These are phyloP conservation scores for Mytilinidion resinicola DNA, from an alignment of 495 filamentous ascomycete species.

Conservation along the genomic window DNA sequence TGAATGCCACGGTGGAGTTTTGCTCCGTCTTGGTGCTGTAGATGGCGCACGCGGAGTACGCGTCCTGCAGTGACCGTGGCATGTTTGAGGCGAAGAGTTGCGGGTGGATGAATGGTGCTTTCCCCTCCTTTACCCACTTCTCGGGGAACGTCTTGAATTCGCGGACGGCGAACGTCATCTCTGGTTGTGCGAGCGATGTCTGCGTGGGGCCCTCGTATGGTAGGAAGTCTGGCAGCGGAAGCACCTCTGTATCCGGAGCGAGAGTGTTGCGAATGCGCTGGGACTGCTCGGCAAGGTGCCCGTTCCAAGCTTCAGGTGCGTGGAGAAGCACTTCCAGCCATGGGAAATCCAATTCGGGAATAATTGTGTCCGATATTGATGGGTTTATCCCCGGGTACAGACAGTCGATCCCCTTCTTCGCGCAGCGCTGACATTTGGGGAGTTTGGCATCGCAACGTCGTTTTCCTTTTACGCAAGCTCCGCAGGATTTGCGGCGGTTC, in stretches of 20 bases:
- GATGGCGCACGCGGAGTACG: slow-evolving; percentile 23
- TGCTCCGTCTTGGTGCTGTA: slow-evolving; percentile 16
- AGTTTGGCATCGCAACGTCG: slow-evolving; percentile 20
- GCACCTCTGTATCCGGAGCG: not conserved
- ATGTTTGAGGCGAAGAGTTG: slow-evolving; percentile 10
- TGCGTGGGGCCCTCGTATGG: not conserved
- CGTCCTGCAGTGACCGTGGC: slow-evolving; percentile 20
- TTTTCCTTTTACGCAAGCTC: slow-evolving; percentile 21
- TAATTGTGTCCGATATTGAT: slow-evolving; percentile 1
- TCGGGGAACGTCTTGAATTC: slow-evolving; percentile 21
- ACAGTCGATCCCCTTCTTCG: slow-evolving; percentile 19
- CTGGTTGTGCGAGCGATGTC: slow-evolving; percentile 3
- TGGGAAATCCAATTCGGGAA: slow-evolving; percentile 22
- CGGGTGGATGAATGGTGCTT: slow-evolving; percentile 23
- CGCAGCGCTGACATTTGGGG: slow-evolving; percentile 15
- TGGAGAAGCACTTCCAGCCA: slow-evolving; percentile 20
- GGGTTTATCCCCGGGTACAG: slow-evolving; percentile 7
- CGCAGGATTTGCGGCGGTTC: slow-evolving; percentile 14
- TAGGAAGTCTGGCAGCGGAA: not conserved
- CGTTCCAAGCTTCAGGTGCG: slow-evolving; percentile 15
- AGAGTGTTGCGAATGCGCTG: not conserved
- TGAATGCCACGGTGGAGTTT: slow-evolving; percentile 17
- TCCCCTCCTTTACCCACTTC: slow-evolving; percentile 23
- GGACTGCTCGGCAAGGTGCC: slow-evolving; percentile 7
- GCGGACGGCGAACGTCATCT: slow-evolving; percentile 15